phyloP scores from a whole-genome alignment of 2,329 filamentous ascomycete genomes.

The Penicillium sp. region DNA sequence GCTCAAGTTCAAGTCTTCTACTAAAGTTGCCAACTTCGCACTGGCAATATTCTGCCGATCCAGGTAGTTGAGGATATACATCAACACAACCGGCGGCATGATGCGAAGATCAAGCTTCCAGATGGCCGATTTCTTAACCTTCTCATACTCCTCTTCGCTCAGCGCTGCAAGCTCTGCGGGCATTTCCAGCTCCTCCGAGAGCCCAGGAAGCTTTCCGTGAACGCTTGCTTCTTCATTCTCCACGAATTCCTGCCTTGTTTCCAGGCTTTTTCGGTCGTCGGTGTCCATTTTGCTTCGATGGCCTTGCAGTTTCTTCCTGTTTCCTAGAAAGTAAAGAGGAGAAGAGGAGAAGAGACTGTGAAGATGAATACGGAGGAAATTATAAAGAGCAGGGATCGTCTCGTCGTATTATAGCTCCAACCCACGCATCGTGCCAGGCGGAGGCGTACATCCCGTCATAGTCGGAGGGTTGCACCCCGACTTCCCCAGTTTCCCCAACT shows the following conservation, averaged over 20 bases:
- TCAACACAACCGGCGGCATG: constrained; percentile 11
- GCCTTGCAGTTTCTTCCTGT: background rate
- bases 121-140: constrained; percentile 2
- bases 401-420: too few species aligned
- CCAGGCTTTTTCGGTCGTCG: background rate
- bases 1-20: constrained; percentile 3
- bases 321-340: too few species aligned
- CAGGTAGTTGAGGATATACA: constrained; percentile 14
- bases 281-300: background rate
- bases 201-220: background rate
- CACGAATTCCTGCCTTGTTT: background rate
- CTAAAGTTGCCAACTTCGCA: constrained; percentile 8
- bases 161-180: constrained; percentile 15
- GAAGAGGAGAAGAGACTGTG: too few species aligned
- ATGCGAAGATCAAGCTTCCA: constrained; percentile 9
- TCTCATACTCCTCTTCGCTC: constrained; percentile 8
- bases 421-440: too few species aligned
- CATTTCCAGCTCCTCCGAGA: background rate
- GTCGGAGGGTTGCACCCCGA: too few species aligned
- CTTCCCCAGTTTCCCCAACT: too few species aligned
- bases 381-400: background rate
- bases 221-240: background rate
- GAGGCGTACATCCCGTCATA: too few species aligned
- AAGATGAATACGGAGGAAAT: too few species aligned
- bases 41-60: constrained; percentile 13